Evolutionary conservation across 306 rosid genomes (phyloP).

Genomic region (Trichosanthes truncata): DNA sequence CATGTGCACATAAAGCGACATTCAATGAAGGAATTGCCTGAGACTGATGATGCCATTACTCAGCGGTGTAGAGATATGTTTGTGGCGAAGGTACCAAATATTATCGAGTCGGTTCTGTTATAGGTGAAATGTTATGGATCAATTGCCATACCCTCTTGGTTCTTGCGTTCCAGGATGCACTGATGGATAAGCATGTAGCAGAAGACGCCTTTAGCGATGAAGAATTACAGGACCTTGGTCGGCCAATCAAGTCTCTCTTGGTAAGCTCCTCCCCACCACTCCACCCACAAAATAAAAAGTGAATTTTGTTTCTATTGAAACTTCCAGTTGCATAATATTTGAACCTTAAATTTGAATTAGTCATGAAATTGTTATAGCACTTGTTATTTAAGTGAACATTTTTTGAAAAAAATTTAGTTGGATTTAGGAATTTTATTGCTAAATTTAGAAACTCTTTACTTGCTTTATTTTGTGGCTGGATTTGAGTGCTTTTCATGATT

Average conservation of each 20-base stretch:
- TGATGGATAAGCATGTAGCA: slow-evolving; percentile 65
- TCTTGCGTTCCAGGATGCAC: slow-evolving; percentile 48
- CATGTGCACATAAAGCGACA: slow-evolving; percentile 91
- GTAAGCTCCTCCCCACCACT: slow-evolving; percentile 36
- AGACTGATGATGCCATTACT: slow-evolving; percentile 79
- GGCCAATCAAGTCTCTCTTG: slow-evolving; percentile 74
- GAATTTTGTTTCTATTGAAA: too few relatives aligned
- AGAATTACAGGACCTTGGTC: slow-evolving; percentile 46
- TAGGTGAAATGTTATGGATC: not conserved
- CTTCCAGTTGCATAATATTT: not conserved
- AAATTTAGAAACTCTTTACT: not conserved
- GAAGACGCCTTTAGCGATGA: slow-evolving; percentile 60
- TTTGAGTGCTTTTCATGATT: not conserved
- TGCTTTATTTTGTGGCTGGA: not conserved
- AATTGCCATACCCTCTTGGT: not conserved
- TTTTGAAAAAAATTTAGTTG: not conserved
- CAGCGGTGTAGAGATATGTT: slow-evolving; percentile 93
- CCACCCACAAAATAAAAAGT: not conserved
- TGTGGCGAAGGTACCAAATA: slow-evolving; percentile 51
- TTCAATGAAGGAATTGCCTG: slow-evolving; percentile 74
- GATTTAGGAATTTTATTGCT: not conserved
- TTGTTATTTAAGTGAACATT: not conserved
- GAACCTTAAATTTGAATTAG: not conserved
- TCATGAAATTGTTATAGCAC: not conserved
- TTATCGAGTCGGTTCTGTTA: not conserved